These are phyloP conservation scores for Madurella fahalii DNA, from an alignment of 2,329 filamentous ascomycete species.

Conservation along the genomic window DNA sequence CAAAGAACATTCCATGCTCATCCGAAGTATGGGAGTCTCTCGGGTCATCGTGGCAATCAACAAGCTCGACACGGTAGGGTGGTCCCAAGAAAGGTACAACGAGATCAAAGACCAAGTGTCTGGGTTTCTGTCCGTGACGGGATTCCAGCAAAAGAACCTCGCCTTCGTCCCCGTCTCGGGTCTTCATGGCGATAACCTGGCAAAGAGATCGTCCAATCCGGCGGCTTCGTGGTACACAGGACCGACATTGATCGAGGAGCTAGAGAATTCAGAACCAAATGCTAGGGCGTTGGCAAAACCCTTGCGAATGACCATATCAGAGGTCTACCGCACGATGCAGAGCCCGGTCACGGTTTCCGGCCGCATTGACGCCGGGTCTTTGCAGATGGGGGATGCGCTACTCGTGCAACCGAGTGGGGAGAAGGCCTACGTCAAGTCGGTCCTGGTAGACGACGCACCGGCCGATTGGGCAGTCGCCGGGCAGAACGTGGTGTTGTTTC, in stretches of 20 bases:
- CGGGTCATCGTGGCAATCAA: slow-evolving; percentile 88
- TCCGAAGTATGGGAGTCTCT: slow-evolving; percentile 86
- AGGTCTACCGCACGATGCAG: slow-evolving; percentile 78
- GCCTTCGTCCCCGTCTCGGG: slow-evolving; percentile 88
- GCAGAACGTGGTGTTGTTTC: slow-evolving; percentile 79
- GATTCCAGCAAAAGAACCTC: slow-evolving; percentile 77
- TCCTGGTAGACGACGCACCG: slow-evolving; percentile 69
- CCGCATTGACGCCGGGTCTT: slow-evolving; percentile 74
- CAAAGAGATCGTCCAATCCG: slow-evolving; percentile 50
- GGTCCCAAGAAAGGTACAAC: slow-evolving; percentile 78
- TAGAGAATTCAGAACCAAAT: slow-evolving; percentile 77
- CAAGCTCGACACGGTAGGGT: slow-evolving; percentile 84
- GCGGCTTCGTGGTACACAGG: slow-evolving; percentile 75
- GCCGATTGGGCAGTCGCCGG: slow-evolving; percentile 90
- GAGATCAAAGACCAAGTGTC: slow-evolving; percentile 81
- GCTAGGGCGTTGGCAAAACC: slow-evolving; percentile 70
- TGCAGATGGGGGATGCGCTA: slow-evolving; percentile 80
- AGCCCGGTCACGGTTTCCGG: slow-evolving; percentile 83
- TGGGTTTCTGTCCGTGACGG: slow-evolving; percentile 75
- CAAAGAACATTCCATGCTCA: slow-evolving; percentile 83
- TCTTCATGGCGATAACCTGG: slow-evolving; percentile 82
- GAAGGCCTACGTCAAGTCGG: slow-evolving; percentile 72
- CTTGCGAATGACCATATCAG: slow-evolving; percentile 79
- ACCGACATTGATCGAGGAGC: slow-evolving; percentile 72
- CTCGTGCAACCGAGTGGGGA: slow-evolving; percentile 78